phyloP scores from a whole-genome alignment of 1,284 basidiomycete genomes.

The Trametes versicolor region DNA sequence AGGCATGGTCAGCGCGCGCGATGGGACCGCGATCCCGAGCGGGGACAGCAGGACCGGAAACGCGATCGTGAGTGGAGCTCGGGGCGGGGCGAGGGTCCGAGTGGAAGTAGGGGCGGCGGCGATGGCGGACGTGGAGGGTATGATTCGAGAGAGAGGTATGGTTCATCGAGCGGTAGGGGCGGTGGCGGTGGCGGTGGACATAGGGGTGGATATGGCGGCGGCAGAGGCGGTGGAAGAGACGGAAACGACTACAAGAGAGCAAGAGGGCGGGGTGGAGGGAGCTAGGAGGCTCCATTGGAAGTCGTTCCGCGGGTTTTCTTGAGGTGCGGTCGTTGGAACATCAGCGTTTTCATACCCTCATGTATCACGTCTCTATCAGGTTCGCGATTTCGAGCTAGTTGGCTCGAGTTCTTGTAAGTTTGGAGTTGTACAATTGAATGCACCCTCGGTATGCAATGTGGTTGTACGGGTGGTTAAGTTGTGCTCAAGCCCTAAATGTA shows the following conservation, averaged over 20 bases:
- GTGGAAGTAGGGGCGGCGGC: background rate
- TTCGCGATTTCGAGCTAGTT: too few species aligned
- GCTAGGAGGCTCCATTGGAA: background rate
- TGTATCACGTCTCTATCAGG: too few species aligned
- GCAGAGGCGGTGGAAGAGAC: background rate
- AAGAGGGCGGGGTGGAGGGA: background rate
- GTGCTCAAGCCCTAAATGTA: too few species aligned
- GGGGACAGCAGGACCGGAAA: constrained; percentile 5
- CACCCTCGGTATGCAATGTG: too few species aligned
- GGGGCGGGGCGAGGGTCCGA: constrained; percentile 1
- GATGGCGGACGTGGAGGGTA: background rate
- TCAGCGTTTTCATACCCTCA: too few species aligned
- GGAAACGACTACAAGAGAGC: background rate
- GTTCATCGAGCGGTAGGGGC: background rate
- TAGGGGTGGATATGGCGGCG: background rate
- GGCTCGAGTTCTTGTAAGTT: too few species aligned
- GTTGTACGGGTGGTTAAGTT: too few species aligned
- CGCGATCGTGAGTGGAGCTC: constrained; percentile 2
- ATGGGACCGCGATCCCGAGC: background rate
- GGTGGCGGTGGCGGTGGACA: background rate
- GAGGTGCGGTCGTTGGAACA: too few species aligned
- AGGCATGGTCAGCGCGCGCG: background rate
- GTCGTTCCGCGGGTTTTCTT: too few species aligned
- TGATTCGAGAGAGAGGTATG: background rate
- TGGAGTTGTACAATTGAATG: too few species aligned